Percentiles rank a stretch among this genome's conserved stretches.
phyloP scores from a whole-genome alignment of 192 early-diverging fungal species.

The Rhizophagus clarus region DNA sequence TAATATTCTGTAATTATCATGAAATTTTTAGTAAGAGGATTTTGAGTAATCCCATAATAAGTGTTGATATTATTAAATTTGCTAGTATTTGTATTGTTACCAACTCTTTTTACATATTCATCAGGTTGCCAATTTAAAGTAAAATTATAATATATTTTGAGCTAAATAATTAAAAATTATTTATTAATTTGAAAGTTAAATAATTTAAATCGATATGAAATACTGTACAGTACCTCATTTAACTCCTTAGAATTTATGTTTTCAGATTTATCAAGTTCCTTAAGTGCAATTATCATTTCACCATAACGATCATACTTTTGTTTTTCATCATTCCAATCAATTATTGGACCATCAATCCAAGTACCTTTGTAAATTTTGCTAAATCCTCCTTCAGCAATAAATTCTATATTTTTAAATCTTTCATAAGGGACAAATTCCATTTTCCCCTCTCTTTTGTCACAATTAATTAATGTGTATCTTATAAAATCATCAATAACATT shows the following conservation, averaged over 20 bases:
- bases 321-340: neutral
- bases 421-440: neutral
- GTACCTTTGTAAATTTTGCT: neutral
- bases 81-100: too few species aligned
- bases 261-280: neutral
- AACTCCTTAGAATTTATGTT: neutral
- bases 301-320: neutral
- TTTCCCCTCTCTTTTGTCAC: neutral
- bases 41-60: neutral
- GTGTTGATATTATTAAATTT: too few species aligned
- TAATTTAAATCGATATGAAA: too few species aligned
- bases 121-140: too few species aligned
- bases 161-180: neutral
- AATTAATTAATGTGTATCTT: neutral
- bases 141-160: neutral
- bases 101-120: too few species aligned
- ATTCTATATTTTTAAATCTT: neutral
- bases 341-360: neutral
- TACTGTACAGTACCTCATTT: neutral
- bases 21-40: neutral
- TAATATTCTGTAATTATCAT: neutral
- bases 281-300: neutral
- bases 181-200: too few species aligned
- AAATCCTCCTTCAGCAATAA: neutral
- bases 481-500: neutral